Evolutionary conservation across 1,284 basidiomycete genomes (phyloP).

Genomic region (Pseudozyma tsukubaensis): DNA sequence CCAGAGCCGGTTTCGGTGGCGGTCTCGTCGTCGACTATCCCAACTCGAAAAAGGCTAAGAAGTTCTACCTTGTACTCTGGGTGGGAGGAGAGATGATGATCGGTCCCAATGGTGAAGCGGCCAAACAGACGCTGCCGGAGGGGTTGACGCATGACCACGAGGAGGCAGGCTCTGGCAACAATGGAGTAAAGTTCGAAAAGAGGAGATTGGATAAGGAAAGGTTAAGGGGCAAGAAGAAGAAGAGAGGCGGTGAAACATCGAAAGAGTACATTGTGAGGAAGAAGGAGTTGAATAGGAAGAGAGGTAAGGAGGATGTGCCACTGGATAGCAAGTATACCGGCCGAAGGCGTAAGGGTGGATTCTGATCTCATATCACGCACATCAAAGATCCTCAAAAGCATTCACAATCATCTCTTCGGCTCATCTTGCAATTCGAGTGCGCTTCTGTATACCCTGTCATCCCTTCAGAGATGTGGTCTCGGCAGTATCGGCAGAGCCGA

Average conservation of each 20-base stretch:
- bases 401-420: not conserved
- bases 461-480: too few relatives aligned
- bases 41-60: slow-evolving; percentile 68
- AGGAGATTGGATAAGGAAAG: slow-evolving; percentile 33
- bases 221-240: slow-evolving; percentile 72
- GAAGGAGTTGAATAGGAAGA: slow-evolving; percentile 73
- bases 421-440: too few relatives aligned
- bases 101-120: slow-evolving; percentile 66
- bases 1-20: slow-evolving; percentile 94
- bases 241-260: slow-evolving; percentile 68
- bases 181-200: slow-evolving; percentile 49
- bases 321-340: slow-evolving; percentile 64
- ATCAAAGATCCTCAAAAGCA: not conserved
- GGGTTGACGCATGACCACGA: slow-evolving; percentile 57
- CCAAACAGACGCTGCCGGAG: slow-evolving; percentile 56
- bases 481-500: too few relatives aligned
- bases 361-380: slow-evolving; percentile 4
- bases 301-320: slow-evolving; percentile 72
- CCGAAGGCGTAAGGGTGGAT: slow-evolving; percentile 38
- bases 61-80: slow-evolving; percentile 69
- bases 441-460: too few relatives aligned
- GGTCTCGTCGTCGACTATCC: slow-evolving; percentile 88
- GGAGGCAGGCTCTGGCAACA: slow-evolving; percentile 24
- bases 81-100: slow-evolving; percentile 68
- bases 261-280: slow-evolving; percentile 74